Evolutionary conservation across 257 asterid species (phyloP), one percentile per base, ranked within the genome.

Genomic region (Coffea eugenioides): DNA sequence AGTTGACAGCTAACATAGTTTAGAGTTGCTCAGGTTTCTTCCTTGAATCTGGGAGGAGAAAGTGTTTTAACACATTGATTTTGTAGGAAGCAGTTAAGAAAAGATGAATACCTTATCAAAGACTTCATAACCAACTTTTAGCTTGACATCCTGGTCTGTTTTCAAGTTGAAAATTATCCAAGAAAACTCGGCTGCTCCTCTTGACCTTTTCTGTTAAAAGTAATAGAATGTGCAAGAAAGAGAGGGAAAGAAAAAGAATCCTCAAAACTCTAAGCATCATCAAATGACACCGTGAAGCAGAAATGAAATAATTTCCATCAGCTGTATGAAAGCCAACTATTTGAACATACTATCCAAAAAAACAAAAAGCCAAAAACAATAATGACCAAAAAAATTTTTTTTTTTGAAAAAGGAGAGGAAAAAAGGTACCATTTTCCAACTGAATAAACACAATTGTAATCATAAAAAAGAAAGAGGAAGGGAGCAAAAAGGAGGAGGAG

Each of bases 111-210:
- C 99, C 99, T 91, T 89, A 80, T 88, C 92, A 76, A 88, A 10
- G 79, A 89, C 79, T 82, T 95, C 90, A 21, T 91, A 95, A 79
- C 99, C 99, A 83, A 90, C 80, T 85, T 93, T 95, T 81, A 95
- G 83, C 78, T 92, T 88, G 83, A 93, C 80, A 82, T 93, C 98
- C 83, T 92, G 99, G 82, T 87, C 95, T 51, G 88, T 86, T 70
- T 88, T 94, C 70, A 94, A 89, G 79, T 92, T 73, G 78, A 77
- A 82, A 85, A 91, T 83, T 83, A 78, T 78, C 93, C 94, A 92
- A 86, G 86, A 83, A 82, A 95, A 86, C 83, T 95, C 99, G 79
- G 94, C 89, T 64, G 94, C 92, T 72, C 93, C 99, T 65, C 85
- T 74, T 78, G 90, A 80, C 62, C 82, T 87, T 71, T 75, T 73